Base-by-base conservation (phyloP, 2,329 filamentous ascomycete species). In the Beauveria sp. region DNA sequence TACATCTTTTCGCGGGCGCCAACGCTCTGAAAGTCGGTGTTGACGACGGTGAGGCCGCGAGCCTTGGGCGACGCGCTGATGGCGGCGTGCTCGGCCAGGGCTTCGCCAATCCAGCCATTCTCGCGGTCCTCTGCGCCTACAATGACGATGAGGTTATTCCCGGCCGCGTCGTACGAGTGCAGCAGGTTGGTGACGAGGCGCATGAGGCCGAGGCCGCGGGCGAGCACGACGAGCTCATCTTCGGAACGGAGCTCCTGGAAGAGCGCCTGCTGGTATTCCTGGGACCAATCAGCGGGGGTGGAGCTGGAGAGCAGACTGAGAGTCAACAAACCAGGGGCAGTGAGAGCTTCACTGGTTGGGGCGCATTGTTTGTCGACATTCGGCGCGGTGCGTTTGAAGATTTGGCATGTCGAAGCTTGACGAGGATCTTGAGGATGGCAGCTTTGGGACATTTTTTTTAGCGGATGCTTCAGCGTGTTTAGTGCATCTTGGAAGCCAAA, bases 21-120 rank as follows among this genome's bases (percentile, higher is more conserved):
- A 20, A 98, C 93, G 67, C 86, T 96, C 73, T 93, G 95, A 72
- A 88, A 85, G 72, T 99, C 95, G 7, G 95, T 98, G 74, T 98
- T 98, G 72, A 99, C 92, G 28, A 96, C 83, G 47, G 87, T 93
- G 66, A 99, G 79, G 1, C 95, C 95, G 64, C 93, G 86, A 55
- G 92, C 91, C 69, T 89, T 88, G 18, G 89, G 85, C 20, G 90
- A 84, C 75, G 86, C 87, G 78, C 91, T 97, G 72, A 96, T 86
- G 65, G 91, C 92, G 71, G 93, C 93, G 77, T 98, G 93, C 76
- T 99, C 95, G 26, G 95, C 95, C 71, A 99, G 79, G 34, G 92
- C 91, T 78, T 98, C 95, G 67, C 95, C 95, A 63, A 99, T 92
- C 93, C 93, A 98, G 61, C 88, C 87, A 84, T 97, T 97, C 71